These are phyloP conservation scores for Volutella citrinella DNA, from an alignment of 2,329 filamentous ascomycete species.

Conservation along the genomic window DNA sequence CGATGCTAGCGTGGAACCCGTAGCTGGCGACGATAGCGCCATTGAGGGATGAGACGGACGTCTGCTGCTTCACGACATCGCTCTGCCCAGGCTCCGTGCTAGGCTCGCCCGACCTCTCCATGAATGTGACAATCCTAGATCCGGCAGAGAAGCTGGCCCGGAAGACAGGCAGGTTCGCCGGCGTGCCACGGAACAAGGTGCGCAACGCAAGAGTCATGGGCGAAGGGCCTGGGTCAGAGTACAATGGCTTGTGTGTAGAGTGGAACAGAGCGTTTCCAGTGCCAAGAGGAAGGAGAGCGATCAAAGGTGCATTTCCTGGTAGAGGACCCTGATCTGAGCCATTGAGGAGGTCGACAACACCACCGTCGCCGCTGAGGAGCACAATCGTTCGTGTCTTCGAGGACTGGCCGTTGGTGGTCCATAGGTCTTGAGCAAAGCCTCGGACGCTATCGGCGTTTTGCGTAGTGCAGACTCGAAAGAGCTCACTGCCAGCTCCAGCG, in stretches of 20 bases:
- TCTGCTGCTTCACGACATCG: conserved; percentile 26
- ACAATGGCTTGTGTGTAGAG: conserved; percentile 57
- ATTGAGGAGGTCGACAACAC: conserved; percentile 79
- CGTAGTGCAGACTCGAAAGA: conserved; percentile 54
- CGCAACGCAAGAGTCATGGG: conserved; percentile 49
- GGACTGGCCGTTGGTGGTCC: conserved; percentile 27
- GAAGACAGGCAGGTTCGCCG: conserved; percentile 60
- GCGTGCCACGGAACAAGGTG: conserved; percentile 57
- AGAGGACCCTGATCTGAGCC: conserved; percentile 35
- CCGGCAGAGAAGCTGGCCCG: conserved; percentile 58
- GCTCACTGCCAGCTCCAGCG: neutral
- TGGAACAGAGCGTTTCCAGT: conserved; percentile 65
- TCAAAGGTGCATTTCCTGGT: conserved; percentile 32
- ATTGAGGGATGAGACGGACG: conserved; percentile 45
- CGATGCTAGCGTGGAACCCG: conserved; percentile 83
- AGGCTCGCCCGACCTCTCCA: conserved; percentile 12
- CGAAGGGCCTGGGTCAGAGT: conserved; percentile 37
- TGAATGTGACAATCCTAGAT: conserved; percentile 45
- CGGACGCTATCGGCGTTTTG: conserved; percentile 60
- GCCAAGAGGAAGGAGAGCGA: conserved; percentile 58
- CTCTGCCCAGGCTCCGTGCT: neutral
- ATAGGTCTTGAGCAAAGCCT: conserved; percentile 51
- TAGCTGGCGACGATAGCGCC: conserved; percentile 87
- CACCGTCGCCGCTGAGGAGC: conserved; percentile 85
- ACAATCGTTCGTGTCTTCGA: conserved; percentile 55